Conservation (phyloP, 495 filamentous ascomycete genomes). For the Baudoinia panamericana region DNA sequence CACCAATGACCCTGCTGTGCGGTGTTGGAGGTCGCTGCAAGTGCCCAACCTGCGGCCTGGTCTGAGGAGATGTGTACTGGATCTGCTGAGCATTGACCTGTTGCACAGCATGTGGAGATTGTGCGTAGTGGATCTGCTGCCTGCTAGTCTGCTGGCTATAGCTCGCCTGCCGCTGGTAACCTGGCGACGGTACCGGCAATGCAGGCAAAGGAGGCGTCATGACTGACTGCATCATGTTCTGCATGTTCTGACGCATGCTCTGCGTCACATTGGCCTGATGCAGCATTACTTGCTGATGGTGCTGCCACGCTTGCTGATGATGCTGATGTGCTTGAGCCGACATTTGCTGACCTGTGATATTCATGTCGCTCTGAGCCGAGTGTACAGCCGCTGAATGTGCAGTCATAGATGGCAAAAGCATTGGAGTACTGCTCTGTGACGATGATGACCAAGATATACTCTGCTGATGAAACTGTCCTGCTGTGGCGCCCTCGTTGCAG, state of each 20-base stretch:
- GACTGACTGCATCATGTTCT: background rate
- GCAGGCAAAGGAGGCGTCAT: background rate
- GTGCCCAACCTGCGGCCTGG: background rate
- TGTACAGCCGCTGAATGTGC: no score
- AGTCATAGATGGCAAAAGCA: background rate
- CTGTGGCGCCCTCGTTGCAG: constrained; percentile 4
- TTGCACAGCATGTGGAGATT: background rate
- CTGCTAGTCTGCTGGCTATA: no score
- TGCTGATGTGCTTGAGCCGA: no score
- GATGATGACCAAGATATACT: background rate
- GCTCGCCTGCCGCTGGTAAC: background rate
- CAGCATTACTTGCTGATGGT: constrained; percentile 2
- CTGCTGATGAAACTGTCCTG: background rate
- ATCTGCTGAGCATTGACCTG: background rate
- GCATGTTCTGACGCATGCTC: background rate
- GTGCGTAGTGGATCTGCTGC: background rate
- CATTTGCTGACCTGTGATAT: no score
- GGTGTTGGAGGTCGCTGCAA: no score
- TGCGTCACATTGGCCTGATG: constrained; percentile 4
- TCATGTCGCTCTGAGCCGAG: no score
- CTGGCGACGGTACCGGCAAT: background rate
- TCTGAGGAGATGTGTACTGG: background rate
- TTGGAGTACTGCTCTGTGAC: background rate
- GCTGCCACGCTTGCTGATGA: background rate
- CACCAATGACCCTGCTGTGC: background rate